These are phyloP conservation scores for Aspergillus pseudotamarii DNA, from an alignment of 2,329 filamentous ascomycete species.

Conservation along the genomic window DNA sequence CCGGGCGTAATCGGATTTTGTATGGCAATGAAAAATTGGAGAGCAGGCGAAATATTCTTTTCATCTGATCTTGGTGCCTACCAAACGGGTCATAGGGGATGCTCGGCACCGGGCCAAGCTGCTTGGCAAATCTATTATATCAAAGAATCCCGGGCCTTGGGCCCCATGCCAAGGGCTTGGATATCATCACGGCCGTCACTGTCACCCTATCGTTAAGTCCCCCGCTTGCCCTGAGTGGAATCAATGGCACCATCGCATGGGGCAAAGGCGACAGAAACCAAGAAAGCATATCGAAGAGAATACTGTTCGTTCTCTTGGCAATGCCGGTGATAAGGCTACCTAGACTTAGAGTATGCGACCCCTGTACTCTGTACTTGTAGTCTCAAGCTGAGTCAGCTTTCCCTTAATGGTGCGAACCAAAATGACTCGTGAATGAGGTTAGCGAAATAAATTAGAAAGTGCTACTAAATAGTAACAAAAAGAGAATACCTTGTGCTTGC, in stretches of 20 bases:
- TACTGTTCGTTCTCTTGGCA: not conserved
- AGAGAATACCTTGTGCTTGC: too few species aligned
- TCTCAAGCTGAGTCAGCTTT: not conserved
- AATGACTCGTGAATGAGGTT: not conserved
- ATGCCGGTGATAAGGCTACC: not conserved
- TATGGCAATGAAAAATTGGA: not conserved
- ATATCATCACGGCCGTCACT: not conserved
- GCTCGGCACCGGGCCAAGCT: not conserved
- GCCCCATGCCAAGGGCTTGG: slow-evolving; percentile 3
- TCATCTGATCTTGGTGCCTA: not conserved
- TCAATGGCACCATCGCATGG: not conserved
- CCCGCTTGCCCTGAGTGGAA: not conserved
- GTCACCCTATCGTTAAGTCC: not conserved
- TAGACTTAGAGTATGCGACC: too few species aligned
- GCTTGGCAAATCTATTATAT: slow-evolving; percentile 1
- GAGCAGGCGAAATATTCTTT: not conserved
- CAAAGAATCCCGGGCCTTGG: not conserved
- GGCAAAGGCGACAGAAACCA: not conserved
- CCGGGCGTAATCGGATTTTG: not conserved
- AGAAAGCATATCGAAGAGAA: not conserved
- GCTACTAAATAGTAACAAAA: not conserved
- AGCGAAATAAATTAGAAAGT: not conserved
- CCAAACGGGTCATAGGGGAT: not conserved
- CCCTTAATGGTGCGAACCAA: not conserved
- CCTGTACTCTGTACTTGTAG: too few species aligned